Percentiles rank a stretch among this genome's conserved stretches.
phyloP scores from a whole-genome alignment of 176 grass and related monocot species.

The Triticum timopheevii region DNA sequence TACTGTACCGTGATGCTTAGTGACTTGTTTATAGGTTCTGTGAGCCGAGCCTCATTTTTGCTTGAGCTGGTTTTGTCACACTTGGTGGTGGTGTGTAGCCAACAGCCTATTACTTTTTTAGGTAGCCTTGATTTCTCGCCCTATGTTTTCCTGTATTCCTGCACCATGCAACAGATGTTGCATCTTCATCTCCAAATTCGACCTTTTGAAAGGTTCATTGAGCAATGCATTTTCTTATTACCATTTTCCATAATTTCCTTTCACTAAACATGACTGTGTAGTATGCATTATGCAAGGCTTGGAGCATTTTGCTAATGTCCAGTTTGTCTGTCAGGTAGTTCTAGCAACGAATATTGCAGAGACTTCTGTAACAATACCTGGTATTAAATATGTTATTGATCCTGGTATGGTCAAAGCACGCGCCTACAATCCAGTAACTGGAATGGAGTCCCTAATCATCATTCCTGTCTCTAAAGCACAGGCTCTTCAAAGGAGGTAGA shows the following conservation, averaged over 20 bases:
- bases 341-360: conserved; percentile 99
- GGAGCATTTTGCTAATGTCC: conserved; percentile 24
- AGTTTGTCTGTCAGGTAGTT: conserved; percentile 61
- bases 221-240: not conserved
- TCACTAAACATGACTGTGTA: not conserved
- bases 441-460: conserved; percentile 92
- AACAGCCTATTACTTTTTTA: not conserved
- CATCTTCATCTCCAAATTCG: conserved; percentile 11
- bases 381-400: conserved; percentile 99
- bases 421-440: conserved; percentile 90
- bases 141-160: not conserved
- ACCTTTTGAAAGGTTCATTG: conserved; percentile 5
- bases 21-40: not conserved
- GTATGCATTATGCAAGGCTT: not conserved
- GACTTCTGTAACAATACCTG: conserved; percentile 95
- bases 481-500: conserved; percentile 90
- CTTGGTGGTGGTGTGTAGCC: not conserved
- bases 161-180: not conserved
- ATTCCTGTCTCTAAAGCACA: conserved; percentile 90
- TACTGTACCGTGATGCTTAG: not conserved
- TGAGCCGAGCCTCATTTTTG: not conserved
- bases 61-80: not conserved
- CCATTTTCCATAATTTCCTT: not conserved
- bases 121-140: not conserved
- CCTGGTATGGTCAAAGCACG: conserved; percentile 94